phyloP scores from a whole-genome alignment of 768 basidiomycete genomes.

The Lentinula sp. region DNA sequence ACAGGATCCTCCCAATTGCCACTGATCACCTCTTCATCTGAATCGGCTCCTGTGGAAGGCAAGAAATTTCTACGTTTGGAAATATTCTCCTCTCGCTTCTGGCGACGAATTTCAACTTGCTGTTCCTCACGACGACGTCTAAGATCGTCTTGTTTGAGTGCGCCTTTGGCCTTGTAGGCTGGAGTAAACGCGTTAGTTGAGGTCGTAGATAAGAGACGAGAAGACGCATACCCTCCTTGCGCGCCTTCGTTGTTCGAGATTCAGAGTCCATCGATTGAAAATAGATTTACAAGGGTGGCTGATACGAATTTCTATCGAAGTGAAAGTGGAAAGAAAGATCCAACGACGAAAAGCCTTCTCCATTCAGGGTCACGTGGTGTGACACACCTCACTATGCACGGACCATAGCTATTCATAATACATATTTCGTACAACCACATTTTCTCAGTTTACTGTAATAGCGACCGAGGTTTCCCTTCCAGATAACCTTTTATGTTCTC shows the following conservation, averaged over 20 bases:
- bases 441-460: background rate
- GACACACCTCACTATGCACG: background rate
- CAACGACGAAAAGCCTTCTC: background rate
- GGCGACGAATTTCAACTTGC: constrained; percentile 97
- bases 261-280: constrained; percentile 3
- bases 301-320: background rate
- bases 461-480: constrained; percentile 25
- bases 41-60: constrained; percentile 67
- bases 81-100: constrained; percentile 98
- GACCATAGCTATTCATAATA: background rate
- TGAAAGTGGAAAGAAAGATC: constrained; percentile 1
- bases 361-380: background rate
- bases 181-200: constrained; percentile 30
- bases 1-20: constrained; percentile 79
- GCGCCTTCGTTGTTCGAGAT: constrained; percentile 62
- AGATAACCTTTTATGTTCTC: constrained; percentile 54
- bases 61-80: constrained; percentile 95
- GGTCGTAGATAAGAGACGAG: constrained; percentile 17
- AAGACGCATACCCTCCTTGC: constrained; percentile 55
- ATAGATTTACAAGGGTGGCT: background rate
- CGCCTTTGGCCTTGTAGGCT: constrained; percentile 92
- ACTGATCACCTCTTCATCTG: constrained; percentile 81
- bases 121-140: constrained; percentile 96
- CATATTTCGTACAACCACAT: background rate
- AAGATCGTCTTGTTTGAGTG: constrained; percentile 87